These are phyloP conservation scores for Themeda triandra DNA, from an alignment of 176 grass and related monocot genomes.

Conservation along the genomic window DNA sequence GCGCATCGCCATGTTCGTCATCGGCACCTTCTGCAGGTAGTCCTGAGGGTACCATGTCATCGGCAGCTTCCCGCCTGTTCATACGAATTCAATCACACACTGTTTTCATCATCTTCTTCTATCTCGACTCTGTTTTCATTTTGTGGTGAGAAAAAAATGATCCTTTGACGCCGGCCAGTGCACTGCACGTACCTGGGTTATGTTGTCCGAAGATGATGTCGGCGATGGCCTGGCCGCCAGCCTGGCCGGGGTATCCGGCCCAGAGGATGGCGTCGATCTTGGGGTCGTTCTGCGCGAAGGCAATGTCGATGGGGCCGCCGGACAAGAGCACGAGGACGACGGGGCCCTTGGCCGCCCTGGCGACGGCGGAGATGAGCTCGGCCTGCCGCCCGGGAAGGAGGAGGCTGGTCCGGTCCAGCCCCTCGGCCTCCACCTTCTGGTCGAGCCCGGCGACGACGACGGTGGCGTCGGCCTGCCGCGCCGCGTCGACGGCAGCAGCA, in stretches of 20 bases:
- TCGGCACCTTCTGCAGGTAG: conserved; percentile 59
- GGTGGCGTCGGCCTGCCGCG: conserved; percentile 43
- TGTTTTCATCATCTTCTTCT: too few species aligned
- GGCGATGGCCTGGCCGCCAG: conserved; percentile 71
- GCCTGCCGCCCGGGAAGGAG: conserved; percentile 74
- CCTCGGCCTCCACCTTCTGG: conserved; percentile 64
- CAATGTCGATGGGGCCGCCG: conserved; percentile 63
- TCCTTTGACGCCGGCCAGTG: too few species aligned
- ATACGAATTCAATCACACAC: background rate
- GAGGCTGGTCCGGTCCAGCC: conserved; percentile 35
- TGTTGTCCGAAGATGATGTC: conserved; percentile 69
- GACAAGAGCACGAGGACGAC: conserved; percentile 64
- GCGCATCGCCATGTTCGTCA: conserved; percentile 91
- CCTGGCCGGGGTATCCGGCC: conserved; percentile 80
- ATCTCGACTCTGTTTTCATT: too few species aligned
- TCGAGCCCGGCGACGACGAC: conserved; percentile 59
- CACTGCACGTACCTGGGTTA: conserved; percentile 39
- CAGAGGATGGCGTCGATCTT: conserved; percentile 58
- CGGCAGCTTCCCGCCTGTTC: conserved; percentile 71
- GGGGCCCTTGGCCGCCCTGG: conserved; percentile 47
- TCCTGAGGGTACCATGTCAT: conserved; percentile 89
- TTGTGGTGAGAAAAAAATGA: too few species aligned
- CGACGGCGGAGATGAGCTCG: conserved; percentile 72
- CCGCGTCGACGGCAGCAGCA: conserved; percentile 23
- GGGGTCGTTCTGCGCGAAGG: conserved; percentile 56